These are phyloP conservation scores for Lasiodiplodia citricola DNA, from an alignment of 2,329 filamentous ascomycete genomes.

Conservation along the genomic window DNA sequence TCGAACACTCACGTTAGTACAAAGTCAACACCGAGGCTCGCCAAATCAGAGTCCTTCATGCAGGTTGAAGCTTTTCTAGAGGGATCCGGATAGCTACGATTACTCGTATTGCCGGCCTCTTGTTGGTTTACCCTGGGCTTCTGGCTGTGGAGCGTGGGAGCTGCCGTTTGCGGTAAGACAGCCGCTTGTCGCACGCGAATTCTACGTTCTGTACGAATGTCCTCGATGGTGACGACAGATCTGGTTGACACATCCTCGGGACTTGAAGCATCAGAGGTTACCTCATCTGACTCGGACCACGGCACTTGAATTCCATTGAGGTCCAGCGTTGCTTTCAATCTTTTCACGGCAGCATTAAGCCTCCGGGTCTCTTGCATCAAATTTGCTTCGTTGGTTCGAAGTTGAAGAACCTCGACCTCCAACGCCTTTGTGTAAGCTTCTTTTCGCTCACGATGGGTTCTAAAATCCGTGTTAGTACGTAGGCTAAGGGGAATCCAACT, in stretches of 20 bases:
- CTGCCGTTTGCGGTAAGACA: background rate
- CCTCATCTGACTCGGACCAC: background rate
- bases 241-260: background rate
- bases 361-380: constrained; percentile 35
- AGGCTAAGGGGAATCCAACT: background rate
- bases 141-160: background rate
- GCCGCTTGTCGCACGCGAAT: background rate
- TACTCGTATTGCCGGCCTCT: too few species aligned
- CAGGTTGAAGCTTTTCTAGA: background rate
- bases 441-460: constrained; percentile 41
- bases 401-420: constrained; percentile 37
- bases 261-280: background rate
- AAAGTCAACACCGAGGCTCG: background rate
- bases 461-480: constrained; percentile 25
- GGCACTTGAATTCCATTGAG: constrained; percentile 25
- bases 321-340: constrained; percentile 32
- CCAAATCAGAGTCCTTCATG: background rate
- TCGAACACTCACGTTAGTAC: background rate
- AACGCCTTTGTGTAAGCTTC: constrained; percentile 39
- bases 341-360: constrained; percentile 34
- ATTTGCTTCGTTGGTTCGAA: constrained; percentile 39
- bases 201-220: background rate
- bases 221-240: background rate
- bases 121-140: background rate
- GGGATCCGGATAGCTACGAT: background rate